A percentile compares a stretch with the other conserved stretches of the same genome.
Conservation (phyloP, 2,329 filamentous ascomycete genomes). For the Cladosporium oxysporum region DNA sequence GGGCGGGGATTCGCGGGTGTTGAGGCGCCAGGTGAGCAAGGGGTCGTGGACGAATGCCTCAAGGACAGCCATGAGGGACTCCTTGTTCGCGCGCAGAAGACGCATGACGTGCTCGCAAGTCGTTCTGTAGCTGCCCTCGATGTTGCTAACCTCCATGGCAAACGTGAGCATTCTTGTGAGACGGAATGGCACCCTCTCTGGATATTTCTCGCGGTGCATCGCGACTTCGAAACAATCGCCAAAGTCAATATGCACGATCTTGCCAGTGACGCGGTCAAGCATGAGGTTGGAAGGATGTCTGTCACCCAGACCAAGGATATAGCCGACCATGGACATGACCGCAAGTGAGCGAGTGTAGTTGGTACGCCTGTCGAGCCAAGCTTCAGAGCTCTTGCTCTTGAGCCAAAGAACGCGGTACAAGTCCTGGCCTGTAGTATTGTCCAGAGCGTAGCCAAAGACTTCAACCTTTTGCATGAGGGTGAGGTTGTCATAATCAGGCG, state of each 20-base stretch:
- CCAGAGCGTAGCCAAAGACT: conserved; percentile 97
- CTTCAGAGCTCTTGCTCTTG: conserved; percentile 96
- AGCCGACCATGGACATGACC: conserved; percentile 99
- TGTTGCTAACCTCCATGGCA: conserved; percentile 99
- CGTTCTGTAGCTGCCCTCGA: conserved; percentile 96
- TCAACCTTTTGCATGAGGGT: conserved; percentile 99
- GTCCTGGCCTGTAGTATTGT: conserved; percentile 98
- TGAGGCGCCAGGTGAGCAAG: conserved; percentile 93
- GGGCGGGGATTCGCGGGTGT: conserved; percentile 61
- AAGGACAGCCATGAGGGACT: conserved; percentile 95
- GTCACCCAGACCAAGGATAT: conserved; percentile 94
- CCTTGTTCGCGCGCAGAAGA: conserved; percentile 93
- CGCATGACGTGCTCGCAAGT: conserved; percentile 99
- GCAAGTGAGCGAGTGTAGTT: conserved; percentile 96
- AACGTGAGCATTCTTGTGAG: conserved; percentile 98
- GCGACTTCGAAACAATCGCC: conserved; percentile 99
- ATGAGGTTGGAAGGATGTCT: conserved; percentile 97
- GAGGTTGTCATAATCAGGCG: conserved; percentile 96
- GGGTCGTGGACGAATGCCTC: conserved; percentile 99
- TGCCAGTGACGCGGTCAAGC: conserved; percentile 92
- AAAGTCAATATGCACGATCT: conserved; percentile 98
- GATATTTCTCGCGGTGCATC: conserved; percentile 99
- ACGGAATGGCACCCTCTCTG: conserved; percentile 95
- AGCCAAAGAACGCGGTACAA: conserved; percentile 97
- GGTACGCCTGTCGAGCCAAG: conserved; percentile 96